Evolutionary conservation across 495 filamentous ascomycete genomes (phyloP), one percentile per base, ranked within the genome.

Genomic region (Astrothelium macrocarpum): DNA sequence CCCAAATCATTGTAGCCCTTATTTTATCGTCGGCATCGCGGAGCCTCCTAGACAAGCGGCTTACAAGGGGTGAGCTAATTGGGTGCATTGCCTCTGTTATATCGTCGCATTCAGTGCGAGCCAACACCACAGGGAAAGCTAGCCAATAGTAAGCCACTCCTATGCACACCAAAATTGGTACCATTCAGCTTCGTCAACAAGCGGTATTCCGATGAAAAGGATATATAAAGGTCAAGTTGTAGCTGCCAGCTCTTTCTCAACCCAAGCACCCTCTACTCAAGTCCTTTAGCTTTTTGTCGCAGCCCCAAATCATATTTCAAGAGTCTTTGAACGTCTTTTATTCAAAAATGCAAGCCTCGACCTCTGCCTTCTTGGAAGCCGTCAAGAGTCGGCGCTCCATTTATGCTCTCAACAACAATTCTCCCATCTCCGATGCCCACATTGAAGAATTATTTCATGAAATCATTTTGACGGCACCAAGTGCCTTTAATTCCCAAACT

Each of bases 401-500:
- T 80, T 89, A 89, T 76, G 65, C 71, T 28, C 79, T 89, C 53
- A 80, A 76, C 77, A 84, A 83, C 71, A 75, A 78, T 29, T 73
- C 82, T 9, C 70, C 81, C 64, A 75, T 87, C 71, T 64, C 78
- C 62, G 76, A 80, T 65, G 72, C 73, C n/a, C 75, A 76, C 66
- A 78, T 89, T 74, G 71, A 80, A 66, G 77, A 83, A 65, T 79
- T 88, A 70, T 76, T 84, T 66, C 75, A 77, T 67, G 71, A 82
- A 53, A 71, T 75, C 46, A 66, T 87, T 59, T 74, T 78, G 59
- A 78, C 86, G 70, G 72, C 80, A 32, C 85, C 85, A 20, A 78
- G 73, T 42, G 80, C 79, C 69, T 88, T 87, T 83, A 88, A 88
- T 80, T 82, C 80, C 43, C 85, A 88, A 76, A 78, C 76, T 68